Conservation (phyloP, 78 protist genomes). For the Dictyostelium intermedium region DNA sequence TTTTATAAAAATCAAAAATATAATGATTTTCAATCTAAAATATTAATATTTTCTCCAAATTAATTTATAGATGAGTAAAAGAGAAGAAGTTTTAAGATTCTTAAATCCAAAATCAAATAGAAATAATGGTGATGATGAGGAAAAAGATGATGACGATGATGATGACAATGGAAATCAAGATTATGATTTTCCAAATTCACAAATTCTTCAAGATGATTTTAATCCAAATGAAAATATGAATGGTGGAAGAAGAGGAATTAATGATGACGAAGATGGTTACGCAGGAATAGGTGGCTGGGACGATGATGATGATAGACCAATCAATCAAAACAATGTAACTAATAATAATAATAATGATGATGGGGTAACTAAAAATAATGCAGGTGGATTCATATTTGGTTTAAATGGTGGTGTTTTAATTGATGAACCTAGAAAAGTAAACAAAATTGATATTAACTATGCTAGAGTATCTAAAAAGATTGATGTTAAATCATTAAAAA, state of each 20-base stretch:
- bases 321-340: not conserved
- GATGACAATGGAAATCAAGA: not conserved
- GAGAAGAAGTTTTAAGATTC: constrained; percentile 32
- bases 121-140: not conserved
- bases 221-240: not conserved
- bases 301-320: not conserved
- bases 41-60: not conserved
- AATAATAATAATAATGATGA: not conserved
- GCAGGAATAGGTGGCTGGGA: not conserved
- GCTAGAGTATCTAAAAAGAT: constrained; percentile 67
- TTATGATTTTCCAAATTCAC: constrained; percentile 38
- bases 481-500: constrained; percentile 57
- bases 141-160: not conserved
- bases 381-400: not conserved
- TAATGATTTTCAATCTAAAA: not conserved
- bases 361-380: not conserved
- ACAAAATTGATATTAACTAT: constrained; percentile 24
- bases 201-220: constrained; percentile 7
- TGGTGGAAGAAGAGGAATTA: not conserved
- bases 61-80: constrained; percentile 47
- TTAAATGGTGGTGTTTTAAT: constrained; percentile 41
- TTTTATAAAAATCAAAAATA: not conserved
- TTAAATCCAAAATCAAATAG: not conserved
- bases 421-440: constrained; percentile 41
- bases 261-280: not conserved